Evolutionary conservation across 352 stramenopile genomes (phyloP), one percentile per base, ranked within the genome.

Genomic region (Phytophthora ohioensis): DNA sequence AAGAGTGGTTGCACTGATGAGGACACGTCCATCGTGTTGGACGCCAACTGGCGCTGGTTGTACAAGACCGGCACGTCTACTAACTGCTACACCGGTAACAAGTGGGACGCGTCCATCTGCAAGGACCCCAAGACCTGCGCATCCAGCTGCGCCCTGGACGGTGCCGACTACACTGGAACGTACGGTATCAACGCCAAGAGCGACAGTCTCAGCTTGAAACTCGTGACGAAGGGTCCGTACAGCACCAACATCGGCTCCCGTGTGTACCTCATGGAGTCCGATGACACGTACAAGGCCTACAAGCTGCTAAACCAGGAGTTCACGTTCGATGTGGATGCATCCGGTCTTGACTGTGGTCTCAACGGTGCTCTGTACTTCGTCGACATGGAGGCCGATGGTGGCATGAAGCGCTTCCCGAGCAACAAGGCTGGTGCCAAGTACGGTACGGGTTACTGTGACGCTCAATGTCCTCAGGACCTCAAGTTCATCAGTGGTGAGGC

Each of bases 301-400:
- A 74, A 84, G 68, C 72, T 89, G 45, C 71, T 88, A 30, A 90
- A 91, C 73, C 68, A 88, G 57, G 81, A 91, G 66, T 87, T 90
- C 46, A 64, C 81, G 0, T 85, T 91, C n/a, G 80, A 88, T 47
- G 80, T 91, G n/a, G 83, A 91, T 48, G 75, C 84, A 3, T 87
- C 77, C 4, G 36, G 54, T 10, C 60, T 90, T 5, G 62, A 69
- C 6, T 91, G 83, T n/a, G 81, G 83, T 10, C 47, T 79, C 6
- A 91, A 91, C 57, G 78, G 83, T 10, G 83, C 83, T 7, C 64
- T 91, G 5, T 90, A 91, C 73, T 91, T 91, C 52, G 72, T 87
- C 32, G 67, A 87, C 45, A 91, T 90, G 81, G 77, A 88, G 21
- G 34, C 51, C 5, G 82, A 91, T 42, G 80, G 82, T 8, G 79